Evolutionary conservation across 2,329 filamentous ascomycete genomes (phyloP).

Genomic region (Aspergillus sp.): DNA sequence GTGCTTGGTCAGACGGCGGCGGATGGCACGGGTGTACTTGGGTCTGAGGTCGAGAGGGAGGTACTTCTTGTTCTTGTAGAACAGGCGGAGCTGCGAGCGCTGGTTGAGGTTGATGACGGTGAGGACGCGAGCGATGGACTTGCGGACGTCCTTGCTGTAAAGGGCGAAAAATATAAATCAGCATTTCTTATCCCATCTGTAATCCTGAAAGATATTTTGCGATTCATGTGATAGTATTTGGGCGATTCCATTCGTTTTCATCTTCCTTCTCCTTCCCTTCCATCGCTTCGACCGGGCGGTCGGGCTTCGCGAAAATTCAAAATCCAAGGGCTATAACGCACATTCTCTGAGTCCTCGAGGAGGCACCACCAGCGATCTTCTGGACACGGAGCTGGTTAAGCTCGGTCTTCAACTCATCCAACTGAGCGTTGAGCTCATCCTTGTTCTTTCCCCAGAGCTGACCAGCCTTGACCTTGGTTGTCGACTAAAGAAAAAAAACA

Average conservation of each 20-base stretch:
- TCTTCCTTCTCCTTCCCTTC: conserved; percentile 2
- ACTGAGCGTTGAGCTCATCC: conserved; percentile 93
- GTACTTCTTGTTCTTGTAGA: conserved; percentile 99
- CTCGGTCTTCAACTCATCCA: conserved; percentile 92
- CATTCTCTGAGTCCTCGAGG: conserved; percentile 97
- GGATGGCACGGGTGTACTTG: conserved; percentile 97
- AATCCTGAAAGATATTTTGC: no score
- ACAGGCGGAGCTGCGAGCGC: conserved; percentile 91
- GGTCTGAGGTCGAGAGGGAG: conserved; percentile 93
- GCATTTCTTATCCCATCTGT: conserved; percentile 7
- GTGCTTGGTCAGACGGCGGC: conserved; percentile 85
- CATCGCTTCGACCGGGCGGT: conserved; percentile 1
- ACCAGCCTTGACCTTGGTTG: conserved; percentile 80
- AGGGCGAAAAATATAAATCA: conserved; percentile 17
- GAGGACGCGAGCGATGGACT: conserved; percentile 97
- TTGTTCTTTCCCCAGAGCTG: conserved; percentile 99
- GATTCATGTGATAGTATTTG: background rate
- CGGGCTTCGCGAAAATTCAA: background rate
- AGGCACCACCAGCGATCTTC: conserved; percentile 89
- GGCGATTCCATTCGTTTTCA: conserved; percentile 1
- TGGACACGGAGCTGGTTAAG: conserved; percentile 93
- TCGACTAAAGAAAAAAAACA: conserved; percentile 38
- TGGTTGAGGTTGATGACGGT: conserved; percentile 99
- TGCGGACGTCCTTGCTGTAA: conserved; percentile 90
- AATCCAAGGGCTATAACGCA: conserved; percentile 46